A percentile compares a stretch with the other conserved stretches of the same genome.
phyloP scores from a whole-genome alignment of 495 filamentous ascomycete species.

The Schizothecium vesticola region DNA sequence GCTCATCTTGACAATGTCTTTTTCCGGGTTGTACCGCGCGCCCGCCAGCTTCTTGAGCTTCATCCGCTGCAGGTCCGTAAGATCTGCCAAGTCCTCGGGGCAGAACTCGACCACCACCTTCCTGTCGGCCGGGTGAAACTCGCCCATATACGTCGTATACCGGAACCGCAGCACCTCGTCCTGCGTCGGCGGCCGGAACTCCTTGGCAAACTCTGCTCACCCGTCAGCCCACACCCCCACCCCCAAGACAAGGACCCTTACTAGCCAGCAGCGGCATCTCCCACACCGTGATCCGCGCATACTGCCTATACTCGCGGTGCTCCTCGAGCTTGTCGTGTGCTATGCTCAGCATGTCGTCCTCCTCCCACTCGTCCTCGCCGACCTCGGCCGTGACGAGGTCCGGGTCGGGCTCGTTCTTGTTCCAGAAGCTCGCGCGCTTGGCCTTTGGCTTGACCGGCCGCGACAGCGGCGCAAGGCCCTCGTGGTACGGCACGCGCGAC shows the following conservation, averaged over 20 bases:
- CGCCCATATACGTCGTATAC: constrained; percentile 96
- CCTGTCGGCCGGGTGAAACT: constrained; percentile 80
- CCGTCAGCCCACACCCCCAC: constrained; percentile 2
- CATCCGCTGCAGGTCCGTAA: constrained; percentile 60
- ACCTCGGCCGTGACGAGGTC: constrained; percentile 37
- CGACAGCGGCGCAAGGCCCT: not conserved
- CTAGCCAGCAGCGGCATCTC: constrained; percentile 89
- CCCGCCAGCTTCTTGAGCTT: constrained; percentile 88
- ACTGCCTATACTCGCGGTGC: constrained; percentile 84
- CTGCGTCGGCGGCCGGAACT: constrained; percentile 65
- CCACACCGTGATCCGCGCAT: constrained; percentile 83
- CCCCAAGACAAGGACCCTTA: constrained; percentile 42
- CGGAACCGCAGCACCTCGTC: constrained; percentile 78
- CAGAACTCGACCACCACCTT: constrained; percentile 92
- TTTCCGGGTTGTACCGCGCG: constrained; percentile 83
- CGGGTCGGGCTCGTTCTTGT: constrained; percentile 36
- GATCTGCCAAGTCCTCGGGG: constrained; percentile 54
- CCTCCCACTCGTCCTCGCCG: constrained; percentile 43
- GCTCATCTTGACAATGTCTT: constrained; percentile 79
- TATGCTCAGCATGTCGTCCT: constrained; percentile 75
- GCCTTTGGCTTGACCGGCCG: not conserved
- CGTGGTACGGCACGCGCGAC: not conserved
- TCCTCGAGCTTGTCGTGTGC: constrained; percentile 84
- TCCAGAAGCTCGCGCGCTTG: constrained; percentile 32
- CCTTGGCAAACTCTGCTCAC: constrained; percentile 65